Evolutionary conservation across 1,284 basidiomycete genomes (phyloP).

Genomic region (Trichosporon sp.): DNA sequence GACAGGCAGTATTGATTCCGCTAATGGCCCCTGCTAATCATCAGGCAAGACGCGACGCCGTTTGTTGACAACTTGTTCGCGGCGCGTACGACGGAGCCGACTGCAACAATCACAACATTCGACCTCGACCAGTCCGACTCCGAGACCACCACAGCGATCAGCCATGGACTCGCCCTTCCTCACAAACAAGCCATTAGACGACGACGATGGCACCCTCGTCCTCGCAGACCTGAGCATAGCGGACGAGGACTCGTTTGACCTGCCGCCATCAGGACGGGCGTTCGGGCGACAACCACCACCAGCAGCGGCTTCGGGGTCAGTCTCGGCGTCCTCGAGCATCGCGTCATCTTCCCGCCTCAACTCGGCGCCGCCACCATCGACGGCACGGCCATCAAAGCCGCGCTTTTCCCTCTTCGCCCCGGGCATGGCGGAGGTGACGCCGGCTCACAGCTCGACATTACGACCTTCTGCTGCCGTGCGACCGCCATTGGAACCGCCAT

Average conservation of each 20-base stretch:
- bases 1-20: background rate
- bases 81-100: background rate
- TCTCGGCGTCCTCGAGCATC: background rate
- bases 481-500: background rate
- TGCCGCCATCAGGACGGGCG: background rate
- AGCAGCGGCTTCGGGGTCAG: background rate
- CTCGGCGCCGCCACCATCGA: background rate
- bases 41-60: background rate
- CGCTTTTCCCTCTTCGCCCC: constrained; percentile 1
- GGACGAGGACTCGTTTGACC: background rate
- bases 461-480: background rate
- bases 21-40: background rate
- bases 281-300: background rate
- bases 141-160: no score
- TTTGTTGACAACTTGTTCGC: constrained; percentile 2
- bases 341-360: background rate
- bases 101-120: background rate
- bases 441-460: background rate
- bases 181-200: background rate
- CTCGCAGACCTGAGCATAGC: constrained; percentile 7
- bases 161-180: constrained; percentile 11
- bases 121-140: no score
- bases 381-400: background rate
- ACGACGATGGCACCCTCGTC: constrained; percentile 4
- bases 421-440: background rate